Evolutionary conservation across 73 alveolate genomes (phyloP), one percentile per base, ranked within the genome.

Genomic region (Uronychia setigera): DNA sequence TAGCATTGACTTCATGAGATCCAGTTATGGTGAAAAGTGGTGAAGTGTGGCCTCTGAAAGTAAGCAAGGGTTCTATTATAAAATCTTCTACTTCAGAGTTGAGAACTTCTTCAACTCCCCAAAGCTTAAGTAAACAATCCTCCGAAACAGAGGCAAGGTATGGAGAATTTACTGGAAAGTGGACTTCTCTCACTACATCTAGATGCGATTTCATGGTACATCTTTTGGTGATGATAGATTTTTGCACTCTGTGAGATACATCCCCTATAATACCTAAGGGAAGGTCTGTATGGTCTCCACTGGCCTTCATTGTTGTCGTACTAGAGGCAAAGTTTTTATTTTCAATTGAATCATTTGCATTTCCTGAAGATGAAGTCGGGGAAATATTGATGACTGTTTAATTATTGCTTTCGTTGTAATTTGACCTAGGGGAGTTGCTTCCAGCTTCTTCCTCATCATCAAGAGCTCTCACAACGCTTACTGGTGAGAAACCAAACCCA

Each of bases 101-200:
- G n/a, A 5, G 5, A 46, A 46, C 58, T 26, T 26, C 59, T 46
- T 88, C 81, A 26, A 88, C 25, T 32, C 92, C 93, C 98, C 98
- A 95, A 9, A 87, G 93, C 76, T 95, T 89, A n/a, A 95, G 77
- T 27, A 90, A 59, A 76, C 97, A 95, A 81, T 95, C 98, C 87
- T 95, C 98, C 87, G 96, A 88, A 31, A 91, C 97, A 75, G 94
- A 89, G 58, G 89, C 96, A 77, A 95, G 80, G 78, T 90, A 80
- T 74, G 92, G 60, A 35, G 67, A 19, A 46, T 46, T 46, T 11
- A 46, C 67, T 5, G 19, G 67, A 19, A 46, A 76, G 33, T 82
- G 86, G 14, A 88, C 27, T 0, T 85, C 91, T 58, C 91, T 81
- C 0, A 88, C 87, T 19, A 80, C 26, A 58, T 88, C 94, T 0